Conservation (phyloP, 345 rosid species). For the Rhizophora apiculata region DNA sequence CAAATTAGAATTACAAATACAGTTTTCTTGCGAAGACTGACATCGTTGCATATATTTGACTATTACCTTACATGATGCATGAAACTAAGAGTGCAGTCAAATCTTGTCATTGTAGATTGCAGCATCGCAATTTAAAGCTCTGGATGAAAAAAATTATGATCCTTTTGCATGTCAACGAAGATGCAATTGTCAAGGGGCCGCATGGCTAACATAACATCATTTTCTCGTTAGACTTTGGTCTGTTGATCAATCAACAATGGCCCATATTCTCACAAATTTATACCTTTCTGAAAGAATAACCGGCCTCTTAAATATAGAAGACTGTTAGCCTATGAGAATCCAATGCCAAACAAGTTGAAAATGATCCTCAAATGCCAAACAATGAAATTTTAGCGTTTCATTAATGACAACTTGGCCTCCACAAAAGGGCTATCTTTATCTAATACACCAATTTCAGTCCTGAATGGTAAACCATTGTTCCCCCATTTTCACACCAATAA, state of each 20-base stretch:
- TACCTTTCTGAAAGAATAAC: not conserved
- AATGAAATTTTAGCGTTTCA: conserved; percentile 11
- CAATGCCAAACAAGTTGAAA: conserved; percentile 34
- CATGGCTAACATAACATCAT: not conserved
- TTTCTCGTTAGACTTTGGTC: not conserved
- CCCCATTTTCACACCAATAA: conserved; percentile 27
- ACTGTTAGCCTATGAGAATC: conserved; percentile 33
- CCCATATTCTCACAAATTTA: conserved; percentile 1
- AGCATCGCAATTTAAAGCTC: too few species aligned
- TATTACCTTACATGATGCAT: too few species aligned
- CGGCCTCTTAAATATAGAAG: not conserved
- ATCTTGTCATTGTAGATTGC: too few species aligned
- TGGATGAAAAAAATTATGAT: not conserved
- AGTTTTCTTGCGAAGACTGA: too few species aligned
- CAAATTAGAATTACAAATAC: too few species aligned
- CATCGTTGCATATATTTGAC: too few species aligned
- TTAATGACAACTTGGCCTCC: conserved; percentile 9
- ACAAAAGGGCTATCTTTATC: not conserved
- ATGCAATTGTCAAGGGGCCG: not conserved
- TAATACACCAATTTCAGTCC: not conserved
- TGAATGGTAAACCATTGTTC: conserved; percentile 8
- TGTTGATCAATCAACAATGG: not conserved
- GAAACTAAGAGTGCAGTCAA: too few species aligned
- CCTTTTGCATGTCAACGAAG: not conserved
- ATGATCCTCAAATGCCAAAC: conserved; percentile 32